Conservation (phyloP, 768 basidiomycete genomes). For the Mycena chlorophos region DNA sequence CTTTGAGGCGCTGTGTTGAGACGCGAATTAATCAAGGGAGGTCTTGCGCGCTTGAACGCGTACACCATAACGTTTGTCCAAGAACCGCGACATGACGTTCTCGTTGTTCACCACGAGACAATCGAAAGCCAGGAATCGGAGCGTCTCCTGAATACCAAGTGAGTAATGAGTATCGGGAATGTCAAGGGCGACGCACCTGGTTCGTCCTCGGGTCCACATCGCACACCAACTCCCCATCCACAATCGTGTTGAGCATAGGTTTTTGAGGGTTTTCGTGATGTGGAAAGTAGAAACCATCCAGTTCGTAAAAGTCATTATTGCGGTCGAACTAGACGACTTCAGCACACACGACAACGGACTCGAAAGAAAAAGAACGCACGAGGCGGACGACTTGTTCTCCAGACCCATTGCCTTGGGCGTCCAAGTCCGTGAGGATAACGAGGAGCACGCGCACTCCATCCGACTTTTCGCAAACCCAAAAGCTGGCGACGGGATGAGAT, state of each 20-base stretch:
- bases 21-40: not conserved
- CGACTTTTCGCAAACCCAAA: slow-evolving; percentile 99
- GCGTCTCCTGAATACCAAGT: slow-evolving; percentile 57
- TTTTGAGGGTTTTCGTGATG: slow-evolving; percentile 72
- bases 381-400: slow-evolving; percentile 69
- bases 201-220: slow-evolving; percentile 81
- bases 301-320: slow-evolving; percentile 79
- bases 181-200: slow-evolving; percentile 45
- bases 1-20: slow-evolving; percentile 61
- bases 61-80: slow-evolving; percentile 91
- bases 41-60: no score
- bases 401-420: no score
- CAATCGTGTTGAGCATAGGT: slow-evolving; percentile 74
- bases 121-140: slow-evolving; percentile 88
- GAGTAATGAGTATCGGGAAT: slow-evolving; percentile 2
- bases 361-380: slow-evolving; percentile 45
- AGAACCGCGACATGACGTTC: slow-evolving; percentile 80
- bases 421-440: slow-evolving; percentile 69
- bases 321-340: slow-evolving; percentile 76
- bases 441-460: slow-evolving; percentile 92
- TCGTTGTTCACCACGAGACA: slow-evolving; percentile 84
- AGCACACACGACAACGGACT: slow-evolving; percentile 2
- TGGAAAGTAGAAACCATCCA: slow-evolving; percentile 84
- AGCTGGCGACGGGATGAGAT: slow-evolving; percentile 48
- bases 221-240: slow-evolving; percentile 93